Conservation (phyloP, 805 yeast species). For the Nakazawaea populi region DNA sequence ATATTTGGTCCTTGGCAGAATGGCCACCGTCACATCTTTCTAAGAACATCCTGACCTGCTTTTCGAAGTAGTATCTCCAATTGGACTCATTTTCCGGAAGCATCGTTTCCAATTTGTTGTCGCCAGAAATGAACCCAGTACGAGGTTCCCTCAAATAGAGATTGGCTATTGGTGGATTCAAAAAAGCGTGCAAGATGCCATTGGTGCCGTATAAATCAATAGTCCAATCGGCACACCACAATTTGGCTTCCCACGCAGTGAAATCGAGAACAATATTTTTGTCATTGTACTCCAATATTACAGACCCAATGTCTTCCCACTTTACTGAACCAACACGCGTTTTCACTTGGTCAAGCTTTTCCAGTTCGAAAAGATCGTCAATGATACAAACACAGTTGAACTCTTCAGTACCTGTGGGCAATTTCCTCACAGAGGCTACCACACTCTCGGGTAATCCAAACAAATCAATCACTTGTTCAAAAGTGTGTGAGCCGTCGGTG, state of each 20-base stretch:
- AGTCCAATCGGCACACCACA: conserved; percentile 9
- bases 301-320: conserved; percentile 9
- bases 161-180: conserved; percentile 3
- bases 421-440: conserved; percentile 6
- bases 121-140: neutral
- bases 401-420: conserved; percentile 1
- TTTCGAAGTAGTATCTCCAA: conserved; percentile 2
- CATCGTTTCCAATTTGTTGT: neutral
- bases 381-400: conserved; percentile 2
- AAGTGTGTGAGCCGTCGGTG: conserved; percentile 8
- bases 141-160: neutral
- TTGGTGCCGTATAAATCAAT: conserved; percentile 8
- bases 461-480: conserved; percentile 7
- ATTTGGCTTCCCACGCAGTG: conserved; percentile 10
- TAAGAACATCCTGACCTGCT: conserved; percentile 1
- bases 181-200: conserved; percentile 2
- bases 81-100: neutral
- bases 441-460: conserved; percentile 5
- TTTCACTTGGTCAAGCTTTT: neutral
- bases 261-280: conserved; percentile 7
- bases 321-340: conserved; percentile 5
- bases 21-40: conserved; percentile 2
- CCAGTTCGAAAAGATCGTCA: conserved; percentile 3
- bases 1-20: neutral
- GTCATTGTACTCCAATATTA: conserved; percentile 7